Evolutionary conservation across 139 green algal species (phyloP).

Genomic region (Volvox reticuliferus): DNA sequence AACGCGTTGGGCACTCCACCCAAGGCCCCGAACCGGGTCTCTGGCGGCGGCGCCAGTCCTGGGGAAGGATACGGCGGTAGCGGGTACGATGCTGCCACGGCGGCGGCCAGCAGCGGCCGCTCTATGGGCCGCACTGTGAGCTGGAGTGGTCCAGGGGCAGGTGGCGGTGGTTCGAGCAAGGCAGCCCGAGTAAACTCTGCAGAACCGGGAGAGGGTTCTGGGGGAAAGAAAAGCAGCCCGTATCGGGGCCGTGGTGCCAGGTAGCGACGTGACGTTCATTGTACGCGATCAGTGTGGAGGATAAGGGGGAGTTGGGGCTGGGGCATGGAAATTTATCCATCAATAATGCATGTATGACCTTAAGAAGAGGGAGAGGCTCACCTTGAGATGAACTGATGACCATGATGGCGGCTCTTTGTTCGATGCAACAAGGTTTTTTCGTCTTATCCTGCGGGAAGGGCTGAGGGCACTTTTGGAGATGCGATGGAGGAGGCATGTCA

Average conservation of each 20-base stretch:
- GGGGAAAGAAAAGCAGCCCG: background rate
- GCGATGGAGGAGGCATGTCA: no score
- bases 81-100: background rate
- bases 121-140: background rate
- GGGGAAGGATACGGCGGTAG: background rate
- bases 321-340: no score
- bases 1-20: constrained; percentile 19
- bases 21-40: background rate
- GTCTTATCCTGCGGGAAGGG: no score
- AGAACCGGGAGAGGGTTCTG: background rate
- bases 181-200: background rate
- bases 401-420: no score
- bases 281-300: no score
- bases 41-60: background rate
- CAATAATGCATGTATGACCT: no score
- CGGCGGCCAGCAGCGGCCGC: background rate
- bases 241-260: background rate
- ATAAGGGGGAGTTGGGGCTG: no score
- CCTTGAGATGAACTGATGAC: no score
- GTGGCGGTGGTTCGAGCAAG: background rate
- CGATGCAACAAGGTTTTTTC: no score
- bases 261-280: no score
- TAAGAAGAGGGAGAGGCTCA: no score
- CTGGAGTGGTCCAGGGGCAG: constrained; percentile 23
- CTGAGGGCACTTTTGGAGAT: no score